Conservation (phyloP, 768 basidiomycete genomes). For the Leucocoprinus birnbaumii region DNA sequence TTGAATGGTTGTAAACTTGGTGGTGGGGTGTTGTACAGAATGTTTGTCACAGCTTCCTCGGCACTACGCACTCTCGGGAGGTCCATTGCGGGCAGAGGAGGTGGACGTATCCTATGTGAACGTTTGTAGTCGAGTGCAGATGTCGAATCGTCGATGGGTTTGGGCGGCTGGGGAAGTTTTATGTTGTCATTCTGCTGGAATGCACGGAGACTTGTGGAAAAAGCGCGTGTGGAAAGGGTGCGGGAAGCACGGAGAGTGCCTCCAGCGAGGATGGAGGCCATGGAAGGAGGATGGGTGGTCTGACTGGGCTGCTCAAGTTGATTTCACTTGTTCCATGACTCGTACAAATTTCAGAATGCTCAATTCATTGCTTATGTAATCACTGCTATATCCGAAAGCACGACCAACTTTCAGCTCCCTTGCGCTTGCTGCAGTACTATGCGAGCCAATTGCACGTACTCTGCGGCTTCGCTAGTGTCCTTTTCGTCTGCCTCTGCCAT, state of each 20-base stretch:
- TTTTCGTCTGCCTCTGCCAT: conserved; percentile 54
- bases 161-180: conserved; percentile 66
- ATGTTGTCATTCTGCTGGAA: conserved; percentile 24
- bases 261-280: conserved; percentile 27
- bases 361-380: conserved; percentile 17
- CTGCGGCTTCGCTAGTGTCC: conserved; percentile 42
- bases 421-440: conserved; percentile 46
- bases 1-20: conserved; percentile 91
- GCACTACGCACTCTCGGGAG: conserved; percentile 81
- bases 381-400: neutral
- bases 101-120: conserved; percentile 66
- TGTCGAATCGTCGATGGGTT: conserved; percentile 87
- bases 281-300: conserved; percentile 14
- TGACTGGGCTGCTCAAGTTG: neutral
- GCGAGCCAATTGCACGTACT: conserved; percentile 68
- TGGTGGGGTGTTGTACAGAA: conserved; percentile 93
- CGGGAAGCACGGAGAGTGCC: conserved; percentile 28
- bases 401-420: neutral
- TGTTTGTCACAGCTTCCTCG: conserved; percentile 97
- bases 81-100: conserved; percentile 83
- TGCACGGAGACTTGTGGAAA: conserved; percentile 33
- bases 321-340: neutral
- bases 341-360: conserved; percentile 4
- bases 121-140: conserved; percentile 93
- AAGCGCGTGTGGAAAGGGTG: conserved; percentile 28